Base-by-base conservation (phyloP, 2,329 filamentous ascomycete genomes). In the Penicillium rolfsii region DNA sequence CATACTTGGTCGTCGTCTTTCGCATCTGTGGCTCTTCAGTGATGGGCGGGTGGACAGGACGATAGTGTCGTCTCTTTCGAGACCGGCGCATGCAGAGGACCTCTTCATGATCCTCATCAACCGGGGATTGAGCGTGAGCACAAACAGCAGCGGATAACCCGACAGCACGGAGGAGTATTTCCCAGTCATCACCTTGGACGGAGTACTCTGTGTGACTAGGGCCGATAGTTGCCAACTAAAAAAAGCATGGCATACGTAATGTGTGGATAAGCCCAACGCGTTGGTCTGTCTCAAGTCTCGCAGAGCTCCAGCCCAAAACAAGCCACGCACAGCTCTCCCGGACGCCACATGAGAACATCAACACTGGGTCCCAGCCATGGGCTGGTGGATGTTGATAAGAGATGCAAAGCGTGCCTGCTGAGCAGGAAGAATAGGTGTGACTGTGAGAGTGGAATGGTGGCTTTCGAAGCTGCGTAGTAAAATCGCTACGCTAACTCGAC, bases 161-260 rank as follows among this genome's bases (percentile, higher is more conserved):
- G 12, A 11, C 9, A 41, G 40, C 1, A 48, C n/a, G 19, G 19
- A 22, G 19, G 19, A 22, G 19, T 22, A 22, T 22, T 22, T 5
- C 24, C 16, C 30, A 11, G 14, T 48, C 24, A 26, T 48, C 45
- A 48, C 45, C 45, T 48, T 48, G 43, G 5, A 30, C 28, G 28
- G 28, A 30, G 28, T 48, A 38, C 28, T 38, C 33, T 60, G 58
- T 57, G 54, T 53, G 48, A 60, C 54, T 4, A 52, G 33, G 26
- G 52, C 33, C 7, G 52, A 50, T 55, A 45, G 26, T 19, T 19
- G 58, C 40, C 12, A 50, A 43, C 49, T 30, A 53, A 28, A 53
- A 28, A 53, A 28, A 60, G 46, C 48, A 24, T 41, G 35, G 45
- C 54, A 60, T 63, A 63, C 60, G 60, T 63, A 63, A 63, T 63